phyloP scores from a whole-genome alignment of 495 filamentous ascomycete genomes.

The Penicillium parvum region DNA sequence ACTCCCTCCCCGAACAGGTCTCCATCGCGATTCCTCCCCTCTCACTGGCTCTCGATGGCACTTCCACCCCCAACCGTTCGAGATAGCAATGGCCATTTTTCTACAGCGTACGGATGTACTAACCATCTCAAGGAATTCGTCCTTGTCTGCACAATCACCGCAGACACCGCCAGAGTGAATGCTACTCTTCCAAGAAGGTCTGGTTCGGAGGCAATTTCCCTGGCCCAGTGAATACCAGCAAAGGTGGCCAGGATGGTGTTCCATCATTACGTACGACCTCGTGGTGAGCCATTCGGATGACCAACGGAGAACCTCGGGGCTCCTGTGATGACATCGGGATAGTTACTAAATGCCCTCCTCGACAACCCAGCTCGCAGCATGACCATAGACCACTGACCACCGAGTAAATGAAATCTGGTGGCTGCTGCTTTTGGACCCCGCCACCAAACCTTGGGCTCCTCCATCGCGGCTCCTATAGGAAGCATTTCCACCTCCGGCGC shows the following conservation, averaged over 20 bases:
- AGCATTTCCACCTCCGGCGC: not conserved
- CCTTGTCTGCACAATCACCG: too few relatives aligned
- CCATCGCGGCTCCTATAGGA: not conserved
- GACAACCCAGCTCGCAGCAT: too few relatives aligned
- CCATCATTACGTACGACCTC: constrained; percentile 4
- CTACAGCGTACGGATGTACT: too few relatives aligned
- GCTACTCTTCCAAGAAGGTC: not conserved
- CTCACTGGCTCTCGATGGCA: constrained; percentile 5
- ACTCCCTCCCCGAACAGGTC: constrained; percentile 5
- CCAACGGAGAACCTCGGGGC: constrained; percentile 11
- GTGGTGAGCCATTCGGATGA: not conserved
- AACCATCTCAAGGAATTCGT: too few relatives aligned
- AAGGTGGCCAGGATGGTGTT: too few relatives aligned
- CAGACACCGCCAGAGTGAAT: too few relatives aligned
- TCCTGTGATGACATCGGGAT: too few relatives aligned
- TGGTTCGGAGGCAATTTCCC: constrained; percentile 4
- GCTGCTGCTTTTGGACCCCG: constrained; percentile 15
- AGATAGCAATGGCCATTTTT: constrained; percentile 4
- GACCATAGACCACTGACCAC: too few relatives aligned
- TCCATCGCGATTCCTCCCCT: not conserved
- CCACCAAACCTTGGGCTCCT: constrained; percentile 13
- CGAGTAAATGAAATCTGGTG: too few relatives aligned
- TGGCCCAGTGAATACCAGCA: too few relatives aligned
- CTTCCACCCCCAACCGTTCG: constrained; percentile 12
- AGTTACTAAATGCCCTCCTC: too few relatives aligned